Evolutionary conservation across 768 basidiomycete genomes (phyloP).

Genomic region (Mycena capillaripes): DNA sequence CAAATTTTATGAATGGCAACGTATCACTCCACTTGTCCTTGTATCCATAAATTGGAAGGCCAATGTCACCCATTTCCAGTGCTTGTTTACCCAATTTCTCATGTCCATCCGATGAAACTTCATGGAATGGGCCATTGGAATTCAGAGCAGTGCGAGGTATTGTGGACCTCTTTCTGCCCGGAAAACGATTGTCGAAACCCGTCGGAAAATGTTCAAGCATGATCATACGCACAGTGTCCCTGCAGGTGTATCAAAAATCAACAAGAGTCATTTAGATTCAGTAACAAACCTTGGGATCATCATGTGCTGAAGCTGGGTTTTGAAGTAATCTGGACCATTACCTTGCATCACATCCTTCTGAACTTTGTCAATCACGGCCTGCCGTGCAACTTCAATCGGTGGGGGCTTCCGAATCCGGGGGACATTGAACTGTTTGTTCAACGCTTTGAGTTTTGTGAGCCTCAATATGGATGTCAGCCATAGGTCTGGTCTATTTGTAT

Average conservation of each 20-base stretch:
- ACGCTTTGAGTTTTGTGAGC: not conserved
- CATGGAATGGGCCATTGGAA: slow-evolving; percentile 38
- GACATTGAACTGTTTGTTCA: not conserved
- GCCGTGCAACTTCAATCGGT: not conserved
- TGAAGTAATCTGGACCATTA: slow-evolving; percentile 9
- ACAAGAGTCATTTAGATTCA: too few relatives aligned
- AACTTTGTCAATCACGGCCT: slow-evolving; percentile 14
- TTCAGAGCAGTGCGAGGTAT: not conserved
- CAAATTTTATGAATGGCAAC: slow-evolving; percentile 36
- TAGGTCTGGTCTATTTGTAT: too few relatives aligned
- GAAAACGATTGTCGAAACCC: slow-evolving; percentile 33
- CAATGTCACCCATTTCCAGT: slow-evolving; percentile 47
- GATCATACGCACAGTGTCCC: slow-evolving; percentile 1
- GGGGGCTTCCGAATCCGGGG: not conserved
- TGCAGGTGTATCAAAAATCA: too few relatives aligned
- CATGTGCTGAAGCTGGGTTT: not conserved
- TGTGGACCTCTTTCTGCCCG: slow-evolving; percentile 28
- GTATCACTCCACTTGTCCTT: slow-evolving; percentile 45
- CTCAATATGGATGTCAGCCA: not conserved
- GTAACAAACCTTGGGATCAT: slow-evolving; percentile 16
- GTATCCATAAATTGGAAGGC: slow-evolving; percentile 32
- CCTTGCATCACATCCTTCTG: not conserved
- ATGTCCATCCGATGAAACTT: slow-evolving; percentile 44
- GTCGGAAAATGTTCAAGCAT: slow-evolving; percentile 27
- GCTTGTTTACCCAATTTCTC: slow-evolving; percentile 47